phyloP scores from a whole-genome alignment of 2,329 filamentous ascomycete species.

The Fusarium vanettenii region DNA sequence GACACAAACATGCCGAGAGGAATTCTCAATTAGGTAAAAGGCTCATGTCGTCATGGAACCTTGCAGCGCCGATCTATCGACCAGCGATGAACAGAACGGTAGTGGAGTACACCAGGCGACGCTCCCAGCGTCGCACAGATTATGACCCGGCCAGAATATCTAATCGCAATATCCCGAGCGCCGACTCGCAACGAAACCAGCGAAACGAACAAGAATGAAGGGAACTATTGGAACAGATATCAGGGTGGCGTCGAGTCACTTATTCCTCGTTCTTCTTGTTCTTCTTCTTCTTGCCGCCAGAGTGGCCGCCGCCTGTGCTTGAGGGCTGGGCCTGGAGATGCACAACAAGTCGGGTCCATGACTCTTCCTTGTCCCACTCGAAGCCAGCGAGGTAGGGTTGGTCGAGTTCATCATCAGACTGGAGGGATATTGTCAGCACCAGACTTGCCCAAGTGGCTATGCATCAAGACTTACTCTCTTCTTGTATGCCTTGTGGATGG shows the following conservation, averaged over 20 bases:
- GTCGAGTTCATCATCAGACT: constrained; percentile 94
- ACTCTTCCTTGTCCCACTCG: constrained; percentile 95
- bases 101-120: constrained; percentile 45
- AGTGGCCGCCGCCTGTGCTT: constrained; percentile 55
- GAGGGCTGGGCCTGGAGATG: constrained; percentile 81
- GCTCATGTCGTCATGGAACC: constrained; percentile 25
- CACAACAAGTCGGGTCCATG: constrained; percentile 87
- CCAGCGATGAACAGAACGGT: constrained; percentile 35
- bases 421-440: constrained; percentile 13
- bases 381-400: constrained; percentile 90
- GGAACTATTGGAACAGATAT: constrained; percentile 56
- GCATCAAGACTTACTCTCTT: constrained; percentile 77
- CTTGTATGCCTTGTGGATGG: constrained; percentile 96
- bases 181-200: constrained; percentile 55
- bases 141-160: constrained; percentile 52
- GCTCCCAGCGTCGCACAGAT: constrained; percentile 42
- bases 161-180: constrained; percentile 58
- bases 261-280: constrained; percentile 70
- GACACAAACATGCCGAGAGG: constrained; percentile 1
- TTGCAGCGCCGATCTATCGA: constrained; percentile 27
- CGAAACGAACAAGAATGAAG: constrained; percentile 52
- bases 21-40: constrained; percentile 40
- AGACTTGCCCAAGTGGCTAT: background rate
- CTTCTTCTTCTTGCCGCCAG: constrained; percentile 76
- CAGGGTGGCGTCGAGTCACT: constrained; percentile 35